Evolutionary conservation across 768 basidiomycete genomes (phyloP), one percentile per base, ranked within the genome.

Genomic region (Lactifluus volemus): DNA sequence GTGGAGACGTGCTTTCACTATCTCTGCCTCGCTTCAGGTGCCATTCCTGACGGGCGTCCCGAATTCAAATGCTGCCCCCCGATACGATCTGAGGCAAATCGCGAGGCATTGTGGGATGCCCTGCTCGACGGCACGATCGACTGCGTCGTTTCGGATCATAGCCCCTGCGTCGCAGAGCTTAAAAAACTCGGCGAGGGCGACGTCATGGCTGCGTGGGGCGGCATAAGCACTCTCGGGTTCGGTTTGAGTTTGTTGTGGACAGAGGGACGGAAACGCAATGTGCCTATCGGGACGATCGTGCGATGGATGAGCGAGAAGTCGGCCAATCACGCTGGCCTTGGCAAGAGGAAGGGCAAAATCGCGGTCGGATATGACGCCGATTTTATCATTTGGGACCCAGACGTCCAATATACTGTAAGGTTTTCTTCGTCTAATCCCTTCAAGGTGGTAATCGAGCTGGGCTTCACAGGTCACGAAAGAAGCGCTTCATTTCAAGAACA

Each of bases 1-100:
- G 91, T 93, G 53, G 96, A 99, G 77, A 99, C 96, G 0, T 98
- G 95, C 73, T 98, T 96, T 75, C 96, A 99, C 73, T 99, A 99
- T 75, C 83, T 98, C 21, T 84, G 84, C 67, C 81, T 97, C 8
- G 76, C 81, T 44, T 80, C 92, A 0, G 81, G 84, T 56, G 74
- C 82, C 50, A 86, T 97, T 60, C 92, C 91, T 5, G 70, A 80
- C 59, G 87, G 88, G 10, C 82, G 74, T 25, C 86, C 94, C 53
- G 86, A 94, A 71, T 95, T 92, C 79, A 97, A 98, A 71, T 99
- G 96, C 70, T 97, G 93, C 70, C 96, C 96, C 4, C 97, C 96
- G 5, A 89, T 99, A 63, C 83, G 96, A 49, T 81, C 84, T 44
- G 74, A 76, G 10, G 72, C 70, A 3, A 99, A 98, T 71, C 78